A percentile compares a stretch with the other conserved stretches of the same genome.
Conservation (phyloP, 2,329 filamentous ascomycete genomes). For the Fusarium agapanthi region DNA sequence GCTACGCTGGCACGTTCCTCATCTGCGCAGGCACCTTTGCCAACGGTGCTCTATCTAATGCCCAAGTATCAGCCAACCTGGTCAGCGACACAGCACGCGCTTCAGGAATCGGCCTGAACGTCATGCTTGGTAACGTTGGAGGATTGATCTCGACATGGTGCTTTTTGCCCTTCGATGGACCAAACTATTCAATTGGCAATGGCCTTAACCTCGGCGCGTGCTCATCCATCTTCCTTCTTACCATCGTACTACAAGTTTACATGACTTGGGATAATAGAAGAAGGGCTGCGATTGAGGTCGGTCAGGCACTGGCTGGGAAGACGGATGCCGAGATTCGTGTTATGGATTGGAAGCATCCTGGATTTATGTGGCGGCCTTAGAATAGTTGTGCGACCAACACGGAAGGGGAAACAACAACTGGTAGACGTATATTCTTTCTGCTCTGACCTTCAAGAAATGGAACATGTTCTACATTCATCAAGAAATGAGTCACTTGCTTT, state of each 20-base stretch:
- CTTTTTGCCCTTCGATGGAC: conserved; percentile 69
- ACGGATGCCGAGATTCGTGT: conserved; percentile 13
- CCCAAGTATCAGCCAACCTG: conserved; percentile 21
- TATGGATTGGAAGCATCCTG: conserved; percentile 21
- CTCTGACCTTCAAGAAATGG: fast-evolving
- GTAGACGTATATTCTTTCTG: fast-evolving
- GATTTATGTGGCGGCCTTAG: conserved; percentile 18
- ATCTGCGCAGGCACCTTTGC: conserved; percentile 24
- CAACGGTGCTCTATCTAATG: conserved; percentile 55
- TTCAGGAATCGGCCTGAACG: conserved; percentile 33
- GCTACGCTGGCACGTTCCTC: conserved; percentile 71
- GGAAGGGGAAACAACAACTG: fast-evolving
- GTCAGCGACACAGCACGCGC: conserved; percentile 29
- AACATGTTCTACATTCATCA: fast-evolving
- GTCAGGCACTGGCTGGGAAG: neutral
- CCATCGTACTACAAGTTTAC: neutral
- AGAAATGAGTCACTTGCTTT: fast-evolving
- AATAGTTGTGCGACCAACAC: fast-evolving
- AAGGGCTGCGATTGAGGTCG: neutral
- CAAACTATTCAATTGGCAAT: conserved; percentile 74
- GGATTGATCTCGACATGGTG: conserved; percentile 72
- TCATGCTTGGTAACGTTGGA: conserved; percentile 56
- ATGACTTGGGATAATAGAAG: conserved; percentile 20
- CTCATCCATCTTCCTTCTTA: conserved; percentile 10
- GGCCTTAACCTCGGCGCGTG: conserved; percentile 52